A percentile compares a stretch with the other conserved stretches of the same genome.
phyloP scores from a whole-genome alignment of 2,329 filamentous ascomycete species.

The Aspergillus fumigatiaffinis region DNA sequence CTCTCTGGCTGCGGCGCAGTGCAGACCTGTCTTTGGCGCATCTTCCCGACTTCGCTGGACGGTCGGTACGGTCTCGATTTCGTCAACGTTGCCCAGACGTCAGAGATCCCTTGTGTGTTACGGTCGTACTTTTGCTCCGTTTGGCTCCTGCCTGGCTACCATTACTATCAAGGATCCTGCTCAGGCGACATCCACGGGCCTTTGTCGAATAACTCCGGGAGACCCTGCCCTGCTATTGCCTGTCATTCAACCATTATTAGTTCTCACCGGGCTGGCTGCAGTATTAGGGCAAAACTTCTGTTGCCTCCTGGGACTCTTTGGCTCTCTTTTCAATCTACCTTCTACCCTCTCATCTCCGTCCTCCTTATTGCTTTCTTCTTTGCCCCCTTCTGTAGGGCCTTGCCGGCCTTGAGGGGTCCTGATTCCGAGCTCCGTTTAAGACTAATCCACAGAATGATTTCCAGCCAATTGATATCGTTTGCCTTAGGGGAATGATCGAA shows the following conservation, averaged over 20 bases:
- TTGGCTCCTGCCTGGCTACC: neutral
- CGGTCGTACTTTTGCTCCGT: conserved; percentile 1
- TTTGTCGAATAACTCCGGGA: neutral
- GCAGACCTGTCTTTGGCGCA: neutral
- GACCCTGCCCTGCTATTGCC: neutral
- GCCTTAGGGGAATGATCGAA: neutral
- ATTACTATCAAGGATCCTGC: neutral
- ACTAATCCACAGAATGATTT: neutral
- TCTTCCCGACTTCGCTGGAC: neutral
- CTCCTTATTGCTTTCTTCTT: neutral
- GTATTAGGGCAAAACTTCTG: neutral
- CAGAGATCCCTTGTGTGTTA: neutral
- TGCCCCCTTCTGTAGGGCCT: neutral
- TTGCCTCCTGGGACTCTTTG: neutral
- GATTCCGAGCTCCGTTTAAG: neutral
- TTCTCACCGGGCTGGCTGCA: neutral
- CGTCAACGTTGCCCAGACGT: conserved; percentile 6
- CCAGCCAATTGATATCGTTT: neutral
- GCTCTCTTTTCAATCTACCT: neutral
- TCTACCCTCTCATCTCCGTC: neutral
- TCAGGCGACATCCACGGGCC: neutral
- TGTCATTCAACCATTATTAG: neutral
- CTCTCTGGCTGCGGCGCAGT: neutral
- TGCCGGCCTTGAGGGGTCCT: neutral
- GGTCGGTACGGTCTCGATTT: neutral